Conservation (phyloP, 2,329 filamentous ascomycete genomes). For the Alternaria arbusti region DNA sequence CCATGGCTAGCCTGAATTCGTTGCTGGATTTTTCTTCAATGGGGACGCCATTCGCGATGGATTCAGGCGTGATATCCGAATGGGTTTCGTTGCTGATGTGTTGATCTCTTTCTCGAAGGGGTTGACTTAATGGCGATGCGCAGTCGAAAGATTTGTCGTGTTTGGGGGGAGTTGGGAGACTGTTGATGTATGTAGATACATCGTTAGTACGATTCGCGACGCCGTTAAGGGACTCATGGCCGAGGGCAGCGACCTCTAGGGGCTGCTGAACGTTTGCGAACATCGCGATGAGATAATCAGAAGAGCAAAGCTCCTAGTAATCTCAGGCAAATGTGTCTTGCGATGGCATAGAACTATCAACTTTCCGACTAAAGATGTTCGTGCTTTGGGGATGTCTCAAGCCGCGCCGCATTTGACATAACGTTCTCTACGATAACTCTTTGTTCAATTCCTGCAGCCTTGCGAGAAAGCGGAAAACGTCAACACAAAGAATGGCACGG, state of each 20-base stretch:
- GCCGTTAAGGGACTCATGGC: background rate
- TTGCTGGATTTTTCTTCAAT: background rate
- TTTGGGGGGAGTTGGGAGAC: background rate
- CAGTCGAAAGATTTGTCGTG: background rate
- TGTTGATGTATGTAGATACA: background rate
- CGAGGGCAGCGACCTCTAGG: background rate
- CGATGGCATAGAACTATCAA: background rate
- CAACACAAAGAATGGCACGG: background rate
- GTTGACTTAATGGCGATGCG: background rate
- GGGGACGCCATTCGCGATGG: background rate
- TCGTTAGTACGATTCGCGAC: background rate
- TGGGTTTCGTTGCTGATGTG: background rate
- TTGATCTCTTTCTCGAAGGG: background rate
- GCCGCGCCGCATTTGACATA: background rate
- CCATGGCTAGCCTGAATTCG: background rate
- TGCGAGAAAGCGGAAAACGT: background rate
- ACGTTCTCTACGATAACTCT: background rate
- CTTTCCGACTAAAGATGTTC: background rate
- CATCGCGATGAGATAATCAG: background rate
- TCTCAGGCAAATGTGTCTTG: background rate
- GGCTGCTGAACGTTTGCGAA: background rate
- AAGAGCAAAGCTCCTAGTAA: background rate
- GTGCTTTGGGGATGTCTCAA: background rate
- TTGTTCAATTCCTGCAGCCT: background rate
- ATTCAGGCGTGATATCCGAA: background rate